Evolutionary conservation across 352 stramenopile species (phyloP).

Genomic region (Pythium biforme): DNA sequence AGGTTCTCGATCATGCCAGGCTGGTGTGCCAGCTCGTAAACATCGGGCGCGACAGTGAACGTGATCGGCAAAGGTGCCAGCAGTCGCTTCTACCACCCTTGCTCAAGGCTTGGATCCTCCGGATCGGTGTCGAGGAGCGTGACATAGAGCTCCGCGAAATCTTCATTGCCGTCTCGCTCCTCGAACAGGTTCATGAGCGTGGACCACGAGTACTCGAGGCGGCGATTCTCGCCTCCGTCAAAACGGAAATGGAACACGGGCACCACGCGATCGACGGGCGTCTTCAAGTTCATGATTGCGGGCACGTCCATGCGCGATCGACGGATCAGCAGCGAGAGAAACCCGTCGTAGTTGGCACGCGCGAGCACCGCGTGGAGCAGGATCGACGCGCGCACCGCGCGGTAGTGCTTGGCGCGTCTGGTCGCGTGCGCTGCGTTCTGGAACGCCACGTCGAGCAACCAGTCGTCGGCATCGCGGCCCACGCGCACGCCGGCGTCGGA

Average conservation of each 20-base stretch:
- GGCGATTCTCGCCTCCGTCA: background rate
- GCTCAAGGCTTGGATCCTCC: background rate
- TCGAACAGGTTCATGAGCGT: background rate
- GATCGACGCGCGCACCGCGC: background rate
- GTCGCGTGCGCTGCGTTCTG: background rate
- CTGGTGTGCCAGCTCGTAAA: background rate
- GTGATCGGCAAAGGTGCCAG: background rate
- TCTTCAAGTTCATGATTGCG: background rate
- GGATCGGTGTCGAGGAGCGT: background rate
- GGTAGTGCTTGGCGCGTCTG: background rate
- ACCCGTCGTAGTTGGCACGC: conserved; percentile 1
- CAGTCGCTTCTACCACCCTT: background rate
- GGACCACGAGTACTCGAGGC: background rate
- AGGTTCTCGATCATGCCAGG: background rate
- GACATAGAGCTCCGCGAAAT: background rate
- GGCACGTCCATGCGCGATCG: background rate
- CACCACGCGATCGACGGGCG: background rate
- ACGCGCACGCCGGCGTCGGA: background rate
- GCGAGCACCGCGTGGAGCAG: background rate
- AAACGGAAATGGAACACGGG: conserved; percentile 1
- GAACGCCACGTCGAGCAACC: background rate
- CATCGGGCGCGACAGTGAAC: background rate
- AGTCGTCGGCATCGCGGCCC: conserved; percentile 1
- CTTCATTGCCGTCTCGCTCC: background rate
- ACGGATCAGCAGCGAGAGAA: conserved; percentile 2